Evolutionary conservation across 345 rosid species (phyloP).

Genomic region (Carallia brachiata): DNA sequence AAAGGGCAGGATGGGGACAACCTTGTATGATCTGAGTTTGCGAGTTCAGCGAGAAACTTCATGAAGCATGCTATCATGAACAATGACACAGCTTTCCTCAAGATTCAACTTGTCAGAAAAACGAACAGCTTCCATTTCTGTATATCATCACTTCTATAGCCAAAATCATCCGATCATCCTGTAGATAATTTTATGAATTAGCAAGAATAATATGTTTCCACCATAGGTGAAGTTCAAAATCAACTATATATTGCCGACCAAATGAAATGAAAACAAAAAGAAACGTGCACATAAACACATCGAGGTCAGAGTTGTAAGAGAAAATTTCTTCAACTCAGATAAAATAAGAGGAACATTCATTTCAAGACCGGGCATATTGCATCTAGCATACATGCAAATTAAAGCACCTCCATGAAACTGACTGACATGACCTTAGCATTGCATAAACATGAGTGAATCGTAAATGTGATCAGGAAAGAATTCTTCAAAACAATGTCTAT

Average conservation of each 20-base stretch:
- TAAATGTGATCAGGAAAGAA: background rate
- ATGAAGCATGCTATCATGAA: constrained; percentile 42
- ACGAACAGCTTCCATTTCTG: constrained; percentile 49
- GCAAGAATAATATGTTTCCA: constrained; percentile 3
- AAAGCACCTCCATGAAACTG: too few relatives aligned
- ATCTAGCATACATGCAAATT: too few relatives aligned
- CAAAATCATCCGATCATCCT: constrained; percentile 30
- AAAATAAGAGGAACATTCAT: background rate
- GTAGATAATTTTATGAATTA: constrained; percentile 15
- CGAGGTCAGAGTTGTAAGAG: background rate
- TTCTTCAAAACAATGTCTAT: background rate
- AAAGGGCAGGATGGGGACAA: constrained; percentile 27
- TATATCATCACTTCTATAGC: constrained; percentile 15
- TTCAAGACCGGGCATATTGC: background rate
- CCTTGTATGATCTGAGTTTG: constrained; percentile 65
- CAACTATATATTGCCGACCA: background rate
- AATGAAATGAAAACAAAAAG: background rate
- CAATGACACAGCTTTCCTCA: constrained; percentile 39
- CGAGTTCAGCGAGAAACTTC: constrained; percentile 46
- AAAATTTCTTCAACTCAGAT: background rate
- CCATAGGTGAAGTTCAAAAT: background rate
- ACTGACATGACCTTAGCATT: background rate
- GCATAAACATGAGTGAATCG: background rate
- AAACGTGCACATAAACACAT: background rate
- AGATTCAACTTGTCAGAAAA: constrained; percentile 35